Percentiles rank a stretch among this genome's conserved stretches.
Conservation (phyloP, 2,329 filamentous ascomycete genomes). For the Paradendryphiella salina region DNA sequence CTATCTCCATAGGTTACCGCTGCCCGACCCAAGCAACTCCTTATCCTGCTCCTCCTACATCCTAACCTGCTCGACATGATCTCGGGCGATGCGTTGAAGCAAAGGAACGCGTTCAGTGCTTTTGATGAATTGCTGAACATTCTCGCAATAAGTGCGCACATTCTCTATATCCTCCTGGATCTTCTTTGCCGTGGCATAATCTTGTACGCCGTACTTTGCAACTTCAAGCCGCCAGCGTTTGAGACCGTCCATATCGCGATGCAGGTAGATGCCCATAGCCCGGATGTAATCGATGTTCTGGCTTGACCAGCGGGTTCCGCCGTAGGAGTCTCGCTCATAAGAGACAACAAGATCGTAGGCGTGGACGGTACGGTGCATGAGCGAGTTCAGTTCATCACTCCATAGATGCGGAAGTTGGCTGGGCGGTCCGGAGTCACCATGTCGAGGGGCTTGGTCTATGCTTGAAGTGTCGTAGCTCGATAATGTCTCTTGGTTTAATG, state of each 20-base stretch:
- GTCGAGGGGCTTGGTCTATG: no score
- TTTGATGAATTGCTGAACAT: background rate
- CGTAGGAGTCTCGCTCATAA: conserved; percentile 19
- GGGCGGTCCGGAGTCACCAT: no score
- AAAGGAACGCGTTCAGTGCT: background rate
- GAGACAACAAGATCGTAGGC: conserved; percentile 27
- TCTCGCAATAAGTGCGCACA: background rate
- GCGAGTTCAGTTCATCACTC: conserved; percentile 9
- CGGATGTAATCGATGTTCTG: conserved; percentile 16
- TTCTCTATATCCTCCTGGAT: background rate
- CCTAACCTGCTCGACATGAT: no score
- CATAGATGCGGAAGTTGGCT: conserved; percentile 10
- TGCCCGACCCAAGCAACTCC: no score
- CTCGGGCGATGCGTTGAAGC: background rate
- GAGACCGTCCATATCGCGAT: conserved; percentile 11
- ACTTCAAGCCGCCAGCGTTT: conserved; percentile 5
- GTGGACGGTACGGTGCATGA: conserved; percentile 21
- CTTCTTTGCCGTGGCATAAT: background rate
- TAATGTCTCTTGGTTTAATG: no score
- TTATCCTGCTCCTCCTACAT: background rate
- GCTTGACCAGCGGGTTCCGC: conserved; percentile 24
- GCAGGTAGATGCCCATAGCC: conserved; percentile 15
- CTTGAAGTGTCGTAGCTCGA: no score
- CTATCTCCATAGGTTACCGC: no score
- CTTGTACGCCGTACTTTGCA: background rate